Evolutionary conservation across 2,329 filamentous ascomycete genomes (phyloP).

Genomic region (Fusarium bulbicola): DNA sequence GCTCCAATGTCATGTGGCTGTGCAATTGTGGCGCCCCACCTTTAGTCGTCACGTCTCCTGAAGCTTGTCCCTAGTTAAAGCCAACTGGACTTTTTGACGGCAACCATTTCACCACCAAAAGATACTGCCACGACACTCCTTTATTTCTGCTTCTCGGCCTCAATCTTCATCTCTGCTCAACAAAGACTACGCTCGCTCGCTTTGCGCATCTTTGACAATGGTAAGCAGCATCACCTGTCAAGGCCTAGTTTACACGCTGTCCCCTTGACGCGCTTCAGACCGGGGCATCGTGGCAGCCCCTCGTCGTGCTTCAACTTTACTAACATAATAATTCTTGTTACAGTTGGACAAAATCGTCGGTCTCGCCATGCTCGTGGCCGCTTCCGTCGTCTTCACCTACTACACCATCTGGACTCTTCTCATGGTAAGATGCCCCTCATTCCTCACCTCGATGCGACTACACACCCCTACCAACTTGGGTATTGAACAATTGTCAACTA

Average conservation of each 20-base stretch:
- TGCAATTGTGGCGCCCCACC: constrained; percentile 27
- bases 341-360: constrained; percentile 89
- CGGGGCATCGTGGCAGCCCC: constrained; percentile 38
- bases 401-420: constrained; percentile 98
- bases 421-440: constrained; percentile 72
- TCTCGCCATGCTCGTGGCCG: constrained; percentile 74
- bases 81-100: constrained; percentile 29
- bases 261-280: constrained; percentile 30
- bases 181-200: constrained; percentile 26
- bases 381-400: constrained; percentile 76
- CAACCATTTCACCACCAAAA: constrained; percentile 24
- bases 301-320: constrained; percentile 8
- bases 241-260: constrained; percentile 24
- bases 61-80: constrained; percentile 23
- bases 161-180: constrained; percentile 14
- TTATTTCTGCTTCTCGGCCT: constrained; percentile 20
- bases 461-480: background rate
- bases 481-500: constrained; percentile 9
- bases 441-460: constrained; percentile 1
- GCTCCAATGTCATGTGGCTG: background rate
- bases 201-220: constrained; percentile 39
- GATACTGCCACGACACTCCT: constrained; percentile 36
- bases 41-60: constrained; percentile 26
- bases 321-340: constrained; percentile 19
- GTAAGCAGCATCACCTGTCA: constrained; percentile 19